phyloP scores from a whole-genome alignment of 768 basidiomycete species.

The Ramaria sp. region DNA sequence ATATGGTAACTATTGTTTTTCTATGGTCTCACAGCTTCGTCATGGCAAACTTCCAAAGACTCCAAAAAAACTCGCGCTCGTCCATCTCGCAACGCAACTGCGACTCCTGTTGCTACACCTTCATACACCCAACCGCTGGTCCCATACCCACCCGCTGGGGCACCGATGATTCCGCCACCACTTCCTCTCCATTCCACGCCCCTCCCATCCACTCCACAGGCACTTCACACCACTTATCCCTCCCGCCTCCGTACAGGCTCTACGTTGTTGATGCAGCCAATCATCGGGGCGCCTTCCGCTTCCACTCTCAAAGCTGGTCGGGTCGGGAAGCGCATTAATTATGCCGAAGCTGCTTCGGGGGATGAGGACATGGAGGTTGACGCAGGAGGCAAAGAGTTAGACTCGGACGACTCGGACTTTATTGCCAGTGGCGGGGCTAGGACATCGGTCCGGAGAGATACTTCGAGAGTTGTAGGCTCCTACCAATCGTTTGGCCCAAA shows the following conservation, averaged over 20 bases:
- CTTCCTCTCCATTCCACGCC: conserved; percentile 25
- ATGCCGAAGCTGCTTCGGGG: conserved; percentile 75
- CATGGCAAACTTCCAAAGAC: conserved; percentile 8
- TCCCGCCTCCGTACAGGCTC: conserved; percentile 87
- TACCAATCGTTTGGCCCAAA: conserved; percentile 19
- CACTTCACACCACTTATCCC: conserved; percentile 70
- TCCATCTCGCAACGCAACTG: conserved; percentile 3
- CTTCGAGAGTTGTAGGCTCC: conserved; percentile 24
- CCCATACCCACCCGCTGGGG: not conserved
- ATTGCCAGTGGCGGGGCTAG: conserved; percentile 52
- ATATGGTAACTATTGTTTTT: not conserved
- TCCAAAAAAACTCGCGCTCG: conserved; percentile 5
- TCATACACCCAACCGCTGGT: not conserved
- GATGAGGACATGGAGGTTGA: conserved; percentile 59
- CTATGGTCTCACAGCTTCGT: not conserved
- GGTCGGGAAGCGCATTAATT: conserved; percentile 68
- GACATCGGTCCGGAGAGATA: conserved; percentile 39
- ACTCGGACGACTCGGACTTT: conserved; percentile 80
- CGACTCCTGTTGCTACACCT: conserved; percentile 1
- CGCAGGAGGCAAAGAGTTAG: conserved; percentile 53
- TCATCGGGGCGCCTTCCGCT: conserved; percentile 29
- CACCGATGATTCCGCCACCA: conserved; percentile 27
- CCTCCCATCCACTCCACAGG: conserved; percentile 57
- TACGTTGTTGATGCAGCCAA: conserved; percentile 85
- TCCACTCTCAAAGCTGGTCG: conserved; percentile 27